These are phyloP conservation scores for Leishmania gerbilli DNA, from an alignment of 208 protist species.

Conservation along the genomic window DNA sequence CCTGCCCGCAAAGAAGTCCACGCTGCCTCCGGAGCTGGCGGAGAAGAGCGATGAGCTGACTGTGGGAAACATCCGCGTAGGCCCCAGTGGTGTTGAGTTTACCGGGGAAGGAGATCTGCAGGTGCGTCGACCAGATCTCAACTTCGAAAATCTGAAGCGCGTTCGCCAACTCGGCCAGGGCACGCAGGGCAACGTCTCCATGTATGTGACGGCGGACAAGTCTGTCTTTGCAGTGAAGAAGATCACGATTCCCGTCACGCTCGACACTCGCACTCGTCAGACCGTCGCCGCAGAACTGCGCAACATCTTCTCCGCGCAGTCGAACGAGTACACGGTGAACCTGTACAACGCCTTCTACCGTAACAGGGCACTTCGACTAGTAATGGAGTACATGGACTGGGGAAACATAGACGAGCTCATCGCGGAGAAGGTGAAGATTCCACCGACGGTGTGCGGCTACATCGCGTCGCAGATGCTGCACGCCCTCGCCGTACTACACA, in stretches of 20 bases:
- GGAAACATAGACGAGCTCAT: slow-evolving; percentile 88
- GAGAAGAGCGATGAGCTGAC: slow-evolving; percentile 63
- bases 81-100: slow-evolving; percentile 70
- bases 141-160: slow-evolving; percentile 55
- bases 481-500: slow-evolving; percentile 84
- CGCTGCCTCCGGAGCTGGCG: slow-evolving; percentile 25
- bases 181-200: slow-evolving; percentile 75
- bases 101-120: slow-evolving; percentile 77
- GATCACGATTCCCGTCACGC: slow-evolving; percentile 63
- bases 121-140: slow-evolving; percentile 64
- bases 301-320: slow-evolving; percentile 75
- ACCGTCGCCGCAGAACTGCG: slow-evolving; percentile 83
- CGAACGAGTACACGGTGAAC: slow-evolving; percentile 74
- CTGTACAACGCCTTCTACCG: slow-evolving; percentile 89
- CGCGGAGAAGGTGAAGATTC: slow-evolving; percentile 39
- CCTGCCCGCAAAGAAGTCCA: slow-evolving; percentile 58
- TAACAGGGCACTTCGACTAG: slow-evolving; percentile 60
- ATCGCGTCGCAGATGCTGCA: slow-evolving; percentile 81
- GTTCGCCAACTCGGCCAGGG: slow-evolving; percentile 66
- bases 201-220: slow-evolving; percentile 59
- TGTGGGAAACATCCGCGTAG: slow-evolving; percentile 81
- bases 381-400: slow-evolving; percentile 93
- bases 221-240: slow-evolving; percentile 80
- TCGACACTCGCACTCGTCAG: slow-evolving; percentile 62
- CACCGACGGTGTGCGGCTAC: slow-evolving; percentile 64